Conservation (phyloP, 805 yeast genomes). For the Sugiyamaella marilandica region DNA sequence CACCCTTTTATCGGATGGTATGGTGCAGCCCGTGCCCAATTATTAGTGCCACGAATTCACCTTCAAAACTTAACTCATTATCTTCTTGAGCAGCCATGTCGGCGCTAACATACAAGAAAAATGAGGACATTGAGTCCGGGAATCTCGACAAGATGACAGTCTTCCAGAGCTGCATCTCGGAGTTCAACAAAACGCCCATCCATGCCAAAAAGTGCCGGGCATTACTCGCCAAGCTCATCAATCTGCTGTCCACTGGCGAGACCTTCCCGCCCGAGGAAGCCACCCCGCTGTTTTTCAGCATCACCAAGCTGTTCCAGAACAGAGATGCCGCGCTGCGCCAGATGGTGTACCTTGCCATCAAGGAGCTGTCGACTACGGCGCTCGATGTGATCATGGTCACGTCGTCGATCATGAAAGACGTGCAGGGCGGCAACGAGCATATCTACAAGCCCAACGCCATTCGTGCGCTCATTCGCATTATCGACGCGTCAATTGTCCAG, state of each 20-base stretch:
- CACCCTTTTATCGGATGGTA: too few species aligned
- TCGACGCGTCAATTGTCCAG: constrained; percentile 80
- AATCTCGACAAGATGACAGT: constrained; percentile 95
- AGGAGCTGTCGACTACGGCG: constrained; percentile 78
- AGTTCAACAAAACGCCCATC: constrained; percentile 87
- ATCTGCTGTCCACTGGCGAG: constrained; percentile 82
- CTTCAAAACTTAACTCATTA: not conserved
- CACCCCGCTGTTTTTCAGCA: constrained; percentile 86
- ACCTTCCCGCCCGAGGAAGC: constrained; percentile 84
- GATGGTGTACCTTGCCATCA: constrained; percentile 87
- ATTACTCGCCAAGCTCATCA: constrained; percentile 73
- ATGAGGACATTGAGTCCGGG: constrained; percentile 68
- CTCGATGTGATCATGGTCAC: constrained; percentile 97
- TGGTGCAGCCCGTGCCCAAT: not conserved
- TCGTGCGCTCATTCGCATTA: constrained; percentile 81
- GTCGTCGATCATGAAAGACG: constrained; percentile 95
- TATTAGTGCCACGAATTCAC: constrained; percentile 2
- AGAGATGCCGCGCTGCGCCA: constrained; percentile 83
- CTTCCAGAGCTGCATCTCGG: constrained; percentile 89
- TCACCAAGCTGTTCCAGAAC: constrained; percentile 92
- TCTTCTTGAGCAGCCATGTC: constrained; percentile 50
- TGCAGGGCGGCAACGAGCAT: constrained; percentile 74
- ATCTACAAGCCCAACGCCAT: constrained; percentile 92
- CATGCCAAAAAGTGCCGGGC: constrained; percentile 82
- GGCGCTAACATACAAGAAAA: constrained; percentile 74